Base-by-base conservation (phyloP, 2,329 filamentous ascomycete genomes). In the Triangularia verruculosa region DNA sequence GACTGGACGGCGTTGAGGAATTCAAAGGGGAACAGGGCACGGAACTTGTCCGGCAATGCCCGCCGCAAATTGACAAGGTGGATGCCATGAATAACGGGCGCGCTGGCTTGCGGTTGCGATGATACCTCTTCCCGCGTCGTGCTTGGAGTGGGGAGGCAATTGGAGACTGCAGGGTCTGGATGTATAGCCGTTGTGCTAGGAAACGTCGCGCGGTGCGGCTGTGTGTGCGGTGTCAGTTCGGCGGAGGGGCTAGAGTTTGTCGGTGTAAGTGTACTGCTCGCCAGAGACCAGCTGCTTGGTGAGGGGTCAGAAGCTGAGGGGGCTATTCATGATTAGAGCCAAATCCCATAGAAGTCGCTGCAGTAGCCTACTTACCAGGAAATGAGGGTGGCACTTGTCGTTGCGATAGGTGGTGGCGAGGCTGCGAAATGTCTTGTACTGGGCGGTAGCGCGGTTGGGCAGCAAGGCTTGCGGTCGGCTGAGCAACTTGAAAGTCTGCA, bases 1-100 rank as follows among this genome's bases (percentile, higher is more conserved):
- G 92, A 95, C 71, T 96, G 92, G 0, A 94, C 83, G 6, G 89
- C 90, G 72, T 96, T 96, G 78, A 96, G 92, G 0, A 89, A 75
- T 1, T 86, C 83, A 68, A 90, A 95, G 0, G 87, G 83, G 70
- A 95, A 96, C 0, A 94, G 74, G 1, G 84, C 77, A 22, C 86
- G 85, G 68, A 92, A 86, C 39, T 83, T 84, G 75, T 93, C 89
- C 1, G 91, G 88, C 0, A 95, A 78, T 11, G 83, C 80, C 64
- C 83, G 78, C 4, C 72, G 73, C 15, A 78, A 75, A 52, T 73
- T 75, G 61, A 82, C 60, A 1, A 83, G 75, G 15, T 72, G 72
- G 24, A 78, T 77, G 1, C 77, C 78, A 57, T 76, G 75, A 6
- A 77, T 74, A 11, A 77, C 69, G 0, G 78, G 77, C 22, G 1